phyloP scores from a whole-genome alignment of 345 rosid species.

The Camelina neglecta region DNA sequence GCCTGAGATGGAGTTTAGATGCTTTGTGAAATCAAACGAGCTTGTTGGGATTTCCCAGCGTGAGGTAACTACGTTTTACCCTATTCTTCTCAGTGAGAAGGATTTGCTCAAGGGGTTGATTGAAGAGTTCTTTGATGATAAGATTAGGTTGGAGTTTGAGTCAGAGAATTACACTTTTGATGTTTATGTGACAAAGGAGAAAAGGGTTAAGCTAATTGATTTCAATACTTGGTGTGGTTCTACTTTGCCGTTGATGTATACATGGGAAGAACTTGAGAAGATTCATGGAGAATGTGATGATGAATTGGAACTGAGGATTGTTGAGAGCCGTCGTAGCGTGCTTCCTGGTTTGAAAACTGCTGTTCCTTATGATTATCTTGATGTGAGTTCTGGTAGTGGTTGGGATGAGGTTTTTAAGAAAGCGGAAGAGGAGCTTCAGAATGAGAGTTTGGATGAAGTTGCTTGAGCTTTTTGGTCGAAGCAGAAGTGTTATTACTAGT shows the following conservation, averaged over 20 bases:
- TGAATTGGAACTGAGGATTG: conserved; percentile 60
- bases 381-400: conserved; percentile 68
- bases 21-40: conserved; percentile 56
- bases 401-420: conserved; percentile 78
- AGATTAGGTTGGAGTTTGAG: conserved; percentile 56
- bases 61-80: conserved; percentile 80
- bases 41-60: conserved; percentile 79
- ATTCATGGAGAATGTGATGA: conserved; percentile 30
- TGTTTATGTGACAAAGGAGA: conserved; percentile 62
- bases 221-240: conserved; percentile 90
- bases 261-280: conserved; percentile 79
- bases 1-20: conserved; percentile 86
- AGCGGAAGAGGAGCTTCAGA: conserved; percentile 57
- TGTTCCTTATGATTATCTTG: conserved; percentile 74
- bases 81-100: conserved; percentile 57
- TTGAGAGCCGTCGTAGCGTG: conserved; percentile 62
- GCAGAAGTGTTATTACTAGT: not conserved
- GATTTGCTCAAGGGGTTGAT: conserved; percentile 46
- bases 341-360: conserved; percentile 74
- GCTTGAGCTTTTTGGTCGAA: conserved; percentile 39
- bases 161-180: conserved; percentile 70
- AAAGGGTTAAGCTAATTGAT: conserved; percentile 65
- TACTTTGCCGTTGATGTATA: conserved; percentile 70
- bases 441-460: conserved; percentile 44
- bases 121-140: conserved; percentile 51